A percentile compares a stretch with the other conserved stretches of the same genome.
Conservation (phyloP, 306 rosid species). For the Gillenia trifoliata region DNA sequence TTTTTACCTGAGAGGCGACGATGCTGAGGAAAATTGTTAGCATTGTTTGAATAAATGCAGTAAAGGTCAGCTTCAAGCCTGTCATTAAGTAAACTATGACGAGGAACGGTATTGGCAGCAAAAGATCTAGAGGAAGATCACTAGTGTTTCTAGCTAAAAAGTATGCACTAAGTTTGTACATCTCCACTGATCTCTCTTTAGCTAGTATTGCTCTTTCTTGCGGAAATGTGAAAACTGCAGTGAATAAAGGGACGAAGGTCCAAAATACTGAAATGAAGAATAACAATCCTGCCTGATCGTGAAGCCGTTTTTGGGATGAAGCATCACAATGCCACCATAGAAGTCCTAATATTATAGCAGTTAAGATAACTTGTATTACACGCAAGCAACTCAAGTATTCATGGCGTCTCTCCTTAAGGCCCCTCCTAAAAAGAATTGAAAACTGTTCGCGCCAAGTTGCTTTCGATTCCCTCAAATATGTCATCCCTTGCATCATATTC, state of each 20-base stretch:
- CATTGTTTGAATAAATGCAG: constrained; percentile 65
- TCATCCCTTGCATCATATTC: constrained; percentile 36
- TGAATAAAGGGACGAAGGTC: constrained; percentile 92
- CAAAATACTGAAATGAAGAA: constrained; percentile 94
- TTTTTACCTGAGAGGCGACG: constrained; percentile 82
- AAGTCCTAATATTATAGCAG: constrained; percentile 83
- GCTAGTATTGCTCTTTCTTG: constrained; percentile 93
- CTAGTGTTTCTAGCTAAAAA: constrained; percentile 87
- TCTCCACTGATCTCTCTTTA: constrained; percentile 85
- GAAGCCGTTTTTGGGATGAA: constrained; percentile 41
- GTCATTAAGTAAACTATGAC: constrained; percentile 90
- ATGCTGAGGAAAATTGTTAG: constrained; percentile 85
- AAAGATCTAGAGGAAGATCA: constrained; percentile 84
- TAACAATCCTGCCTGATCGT: constrained; percentile 92
- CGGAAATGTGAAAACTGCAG: constrained; percentile 87
- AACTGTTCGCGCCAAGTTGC: constrained; percentile 85
- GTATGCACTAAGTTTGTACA: constrained; percentile 93
- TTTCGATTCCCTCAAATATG: constrained; percentile 55
- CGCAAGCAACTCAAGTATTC: constrained; percentile 86
- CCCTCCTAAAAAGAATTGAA: constrained; percentile 63
- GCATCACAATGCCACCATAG: constrained; percentile 90
- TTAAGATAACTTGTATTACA: constrained; percentile 82
- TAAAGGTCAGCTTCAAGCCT: constrained; percentile 51
- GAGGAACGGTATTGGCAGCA: constrained; percentile 69
- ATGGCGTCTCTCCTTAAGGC: constrained; percentile 78